Conservation (phyloP, 352 stramenopile species). For the Thalassiosira tumida region DNA sequence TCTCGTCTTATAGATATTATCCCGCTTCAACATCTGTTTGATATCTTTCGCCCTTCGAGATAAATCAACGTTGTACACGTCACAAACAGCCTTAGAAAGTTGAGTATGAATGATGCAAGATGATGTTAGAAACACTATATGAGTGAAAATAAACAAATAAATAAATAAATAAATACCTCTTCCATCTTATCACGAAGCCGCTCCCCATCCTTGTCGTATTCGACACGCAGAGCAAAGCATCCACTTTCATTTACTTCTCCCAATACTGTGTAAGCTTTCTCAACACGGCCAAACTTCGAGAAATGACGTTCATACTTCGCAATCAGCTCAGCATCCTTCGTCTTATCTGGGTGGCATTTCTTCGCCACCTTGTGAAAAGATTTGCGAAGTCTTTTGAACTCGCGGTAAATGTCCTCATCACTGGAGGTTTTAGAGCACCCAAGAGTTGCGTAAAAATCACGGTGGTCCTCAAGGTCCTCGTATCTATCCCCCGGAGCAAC, state of each 20-base stretch:
- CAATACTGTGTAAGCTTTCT: neutral
- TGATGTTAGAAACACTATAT: neutral
- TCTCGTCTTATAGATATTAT: slow-evolving; percentile 30
- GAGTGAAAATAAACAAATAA: neutral
- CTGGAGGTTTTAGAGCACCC: slow-evolving; percentile 10
- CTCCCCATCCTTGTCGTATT: slow-evolving; percentile 19
- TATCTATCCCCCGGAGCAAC: neutral
- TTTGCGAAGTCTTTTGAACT: neutral
- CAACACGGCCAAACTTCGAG: neutral
- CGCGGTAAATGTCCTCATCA: slow-evolving; percentile 6
- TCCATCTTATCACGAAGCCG: neutral
- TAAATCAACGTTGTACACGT: slow-evolving; percentile 19
- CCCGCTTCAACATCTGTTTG: neutral
- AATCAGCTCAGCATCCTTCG: neutral
- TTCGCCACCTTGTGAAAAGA: neutral
- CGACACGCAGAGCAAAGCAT: neutral
- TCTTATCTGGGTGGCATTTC: slow-evolving; percentile 28
- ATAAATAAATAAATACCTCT: slow-evolving; percentile 5
- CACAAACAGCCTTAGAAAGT: neutral
- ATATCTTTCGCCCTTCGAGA: neutral
- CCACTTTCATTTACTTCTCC: neutral
- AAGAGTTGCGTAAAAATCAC: neutral
- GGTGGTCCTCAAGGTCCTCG: slow-evolving; percentile 18
- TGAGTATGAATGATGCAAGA: neutral
- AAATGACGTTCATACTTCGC: neutral